Base-by-base conservation (phyloP, 164 flowering plant genomes). In the Stephania yunnanensis region DNA sequence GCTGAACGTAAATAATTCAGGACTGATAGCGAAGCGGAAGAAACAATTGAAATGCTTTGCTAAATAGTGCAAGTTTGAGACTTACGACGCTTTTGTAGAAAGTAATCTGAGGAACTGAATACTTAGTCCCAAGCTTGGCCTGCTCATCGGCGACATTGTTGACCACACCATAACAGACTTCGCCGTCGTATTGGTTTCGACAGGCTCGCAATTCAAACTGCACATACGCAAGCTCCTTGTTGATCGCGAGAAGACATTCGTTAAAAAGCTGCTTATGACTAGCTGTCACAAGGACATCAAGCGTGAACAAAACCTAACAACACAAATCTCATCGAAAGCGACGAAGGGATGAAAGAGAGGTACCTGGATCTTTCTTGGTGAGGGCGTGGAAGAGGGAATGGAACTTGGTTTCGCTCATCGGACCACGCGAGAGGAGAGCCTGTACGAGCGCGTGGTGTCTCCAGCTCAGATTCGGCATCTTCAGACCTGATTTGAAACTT, bases 131-230 rank as follows among this genome's bases (percentile, higher is more conserved):
- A 36, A 93, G 89, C 87, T 92, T 92, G 36, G 99, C 86, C 66
- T 91, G 92, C 46, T 96, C 97, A 80, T 96, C 99, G 15, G 90
- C 86, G n/a, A 96, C 89, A 78, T 84, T 96, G 75, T 96, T 96
- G 12, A 91, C 91, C 20, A 96, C 83, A 10, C 99, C 98, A 77
- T 92, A 96, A 79, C 87, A 91, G 70, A 92, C 88, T 30, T 71
- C 50, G 1, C 95, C 98, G 82, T 89, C 89, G 69, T 92, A 90
- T 73, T 96, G 99, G 46, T 92, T 86, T 81, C 93, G 83, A 79
- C 91, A 94, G 11, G 86, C 94, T n/a, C 98, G 81, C 81, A 96
- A 77, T 83, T 96, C 98, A 70, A 92, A 85, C 63, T 94, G 95
- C 73, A 89, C 88, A 69, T 75, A 91, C 6, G 94, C 80, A 29